Evolutionary conservation across 1,139 yeast genomes (phyloP), one percentile per base, ranked within the genome.

Genomic region (Hansenula lynferdii): DNA sequence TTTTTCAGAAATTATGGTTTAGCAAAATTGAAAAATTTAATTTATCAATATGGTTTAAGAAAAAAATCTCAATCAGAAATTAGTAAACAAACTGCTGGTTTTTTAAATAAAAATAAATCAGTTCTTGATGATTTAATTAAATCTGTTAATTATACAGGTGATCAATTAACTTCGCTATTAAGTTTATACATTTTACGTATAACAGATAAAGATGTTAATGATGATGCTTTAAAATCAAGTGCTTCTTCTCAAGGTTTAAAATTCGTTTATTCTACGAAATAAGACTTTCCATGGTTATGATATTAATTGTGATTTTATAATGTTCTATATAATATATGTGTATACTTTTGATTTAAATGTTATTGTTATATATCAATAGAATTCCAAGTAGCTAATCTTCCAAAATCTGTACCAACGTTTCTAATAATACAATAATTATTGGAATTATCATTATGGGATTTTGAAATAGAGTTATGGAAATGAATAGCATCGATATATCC

Each of bases 401-500:
- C 63, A 17, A 53, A 47, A 24, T 55, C 54, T 4, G 69, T 58
- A 2, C 86, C 85, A 2, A 71, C 69, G 47, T 81, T 80, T 48
- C 86, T 65, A 1, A 81, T 62, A 24, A 71, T 37, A 50, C 72
- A 50, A 25, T 43, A 51, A 21, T 42, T 49, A 32, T 40, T n/a
- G n/a, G n/a, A n/a, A n/a, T n/a, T n/a, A n/a, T n/a, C n/a, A n/a
- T n/a, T n/a, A n/a, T n/a, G n/a, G n/a, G n/a, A n/a, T n/a, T n/a
- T n/a, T n/a, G n/a, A n/a, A 9, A 19, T 26, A 4, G 6, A 9
- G 8, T 16, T 7, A 12, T 24, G 12, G 4, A 24, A 12, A n/a
- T 24, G n/a, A 5, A 15, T 18, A 1, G 74, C 68, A 37, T 65
- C 69, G 8, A 82, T 58, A 36, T 67, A 69, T 0, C 89, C 97